Evolutionary conservation across 148 eudicot species (phyloP).

Genomic region (Rhododendron griersonianum): DNA sequence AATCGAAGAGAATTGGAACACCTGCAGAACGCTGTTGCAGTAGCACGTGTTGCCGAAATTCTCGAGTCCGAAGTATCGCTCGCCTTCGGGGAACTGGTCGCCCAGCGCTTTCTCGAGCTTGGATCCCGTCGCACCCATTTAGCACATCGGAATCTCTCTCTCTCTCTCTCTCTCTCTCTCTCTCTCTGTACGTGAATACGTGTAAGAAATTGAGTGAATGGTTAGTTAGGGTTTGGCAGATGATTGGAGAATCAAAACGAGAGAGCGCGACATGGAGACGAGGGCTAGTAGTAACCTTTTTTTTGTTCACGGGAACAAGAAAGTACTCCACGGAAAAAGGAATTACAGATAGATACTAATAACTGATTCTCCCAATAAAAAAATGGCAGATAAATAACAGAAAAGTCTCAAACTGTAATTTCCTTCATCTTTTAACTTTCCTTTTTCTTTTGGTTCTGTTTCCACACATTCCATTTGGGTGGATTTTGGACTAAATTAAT

Average conservation of each 20-base stretch:
- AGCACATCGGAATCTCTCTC: background rate
- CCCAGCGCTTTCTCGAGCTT: slow-evolving; percentile 87
- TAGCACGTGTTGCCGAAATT: slow-evolving; percentile 88
- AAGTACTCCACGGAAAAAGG: background rate
- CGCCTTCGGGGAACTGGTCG: slow-evolving; percentile 88
- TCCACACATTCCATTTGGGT: too few species aligned
- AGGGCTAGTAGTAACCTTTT: background rate
- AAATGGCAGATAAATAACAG: background rate
- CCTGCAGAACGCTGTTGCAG: slow-evolving; percentile 88
- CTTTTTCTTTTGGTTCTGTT: too few species aligned
- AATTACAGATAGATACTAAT: background rate
- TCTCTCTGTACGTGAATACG: background rate
- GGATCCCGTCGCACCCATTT: slow-evolving; percentile 80
- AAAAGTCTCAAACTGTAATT: background rate
- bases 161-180: background rate
- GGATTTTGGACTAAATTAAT: too few species aligned
- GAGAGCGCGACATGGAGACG: background rate
- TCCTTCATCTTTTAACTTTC: too few species aligned
- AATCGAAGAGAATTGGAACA: slow-evolving; percentile 18
- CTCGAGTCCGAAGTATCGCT: slow-evolving; percentile 76
- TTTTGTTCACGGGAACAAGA: background rate
- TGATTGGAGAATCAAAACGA: background rate
- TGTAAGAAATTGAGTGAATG: background rate
- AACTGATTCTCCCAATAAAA: background rate
- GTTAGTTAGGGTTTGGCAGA: background rate